A percentile compares a stretch with the other conserved stretches of the same genome.
phyloP scores from a whole-genome alignment of 192 early-diverging fungal genomes.

The Spinellus fusiger region DNA sequence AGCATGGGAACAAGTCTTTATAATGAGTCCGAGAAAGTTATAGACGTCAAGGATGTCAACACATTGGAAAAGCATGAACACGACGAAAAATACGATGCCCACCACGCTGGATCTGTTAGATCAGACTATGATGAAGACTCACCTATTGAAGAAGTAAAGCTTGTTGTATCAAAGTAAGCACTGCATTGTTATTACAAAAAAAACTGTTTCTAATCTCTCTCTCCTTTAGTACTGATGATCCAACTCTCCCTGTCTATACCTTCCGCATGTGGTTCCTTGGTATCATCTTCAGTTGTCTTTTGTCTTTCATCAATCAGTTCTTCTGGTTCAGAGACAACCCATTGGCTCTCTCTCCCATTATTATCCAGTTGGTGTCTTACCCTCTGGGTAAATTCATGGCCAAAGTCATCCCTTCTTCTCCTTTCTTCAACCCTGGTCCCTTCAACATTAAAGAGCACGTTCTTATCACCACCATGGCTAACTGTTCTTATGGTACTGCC shows the following conservation, averaged over 20 bases:
- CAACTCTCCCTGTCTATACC: constrained; percentile 40
- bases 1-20: too few relatives aligned
- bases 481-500: constrained; percentile 41
- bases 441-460: constrained; percentile 70
- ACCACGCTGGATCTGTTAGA: too few relatives aligned
- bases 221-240: constrained; percentile 39
- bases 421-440: constrained; percentile 54
- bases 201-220: neutral
- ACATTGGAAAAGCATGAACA: too few relatives aligned
- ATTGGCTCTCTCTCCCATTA: constrained; percentile 35
- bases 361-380: constrained; percentile 45
- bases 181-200: neutral
- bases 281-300: constrained; percentile 32
- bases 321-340: constrained; percentile 45
- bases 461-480: constrained; percentile 48
- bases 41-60: too few relatives aligned
- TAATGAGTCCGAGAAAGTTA: too few relatives aligned
- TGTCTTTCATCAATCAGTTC: constrained; percentile 40
- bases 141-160: constrained; percentile 42
- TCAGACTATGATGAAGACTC: constrained; percentile 41
- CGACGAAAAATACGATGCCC: too few relatives aligned
- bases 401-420: constrained; percentile 28
- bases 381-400: constrained; percentile 45
- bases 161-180: constrained; percentile 36
- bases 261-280: constrained; percentile 47